Evolutionary conservation across 2,329 filamentous ascomycete species (phyloP), one percentile per base, ranked within the genome.

Genomic region (Ilyonectria destructans): DNA sequence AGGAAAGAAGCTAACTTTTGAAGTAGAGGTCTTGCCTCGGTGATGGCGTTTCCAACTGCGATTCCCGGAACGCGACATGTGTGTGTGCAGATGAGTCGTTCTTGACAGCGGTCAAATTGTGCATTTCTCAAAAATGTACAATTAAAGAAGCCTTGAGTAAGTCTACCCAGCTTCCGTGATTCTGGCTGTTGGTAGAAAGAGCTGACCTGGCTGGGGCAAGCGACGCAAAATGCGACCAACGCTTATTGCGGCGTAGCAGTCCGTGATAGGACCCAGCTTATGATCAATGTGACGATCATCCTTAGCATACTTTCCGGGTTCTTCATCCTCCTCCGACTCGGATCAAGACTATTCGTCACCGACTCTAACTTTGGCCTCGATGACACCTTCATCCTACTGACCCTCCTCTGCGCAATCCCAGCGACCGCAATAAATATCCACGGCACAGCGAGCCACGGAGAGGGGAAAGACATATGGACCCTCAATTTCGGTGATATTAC

Each of bases 31-130:
- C 58, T n/a, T 72, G 70, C 40, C 57, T 72, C 21, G 56, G 45
- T 54, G 49, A 64, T 29, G 59, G 68, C 19, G n/a, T 70, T 35
- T 46, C 43, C 17, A 57, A 43, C 33, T 78, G 75, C 48, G 62
- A 67, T n/a, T 61, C 62, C 2, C 67, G 60, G 26, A 69, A 78
- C 23, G 64, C 70, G 21, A 68, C 68, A 3, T 78, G 76, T 43
- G 59, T 78, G 17, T 75, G 74, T 57, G 48, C 68, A 0, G 67
- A 68, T 10, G 26, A 68, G 43, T 35, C 52, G 12, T 69, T 76
- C 6, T 62, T 76, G 15, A 23, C 57, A 0, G 66, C 58, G 17
- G 69, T 72, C 19, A 60, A 68, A 10, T 35, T 69, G 6, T 76
- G 75, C 26, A 63, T 75, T 6, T 62, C 62, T 0, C 45, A 58